Evolutionary conservation across 2,329 filamentous ascomycete genomes (phyloP).

Genomic region (Ascochyta rabiei): DNA sequence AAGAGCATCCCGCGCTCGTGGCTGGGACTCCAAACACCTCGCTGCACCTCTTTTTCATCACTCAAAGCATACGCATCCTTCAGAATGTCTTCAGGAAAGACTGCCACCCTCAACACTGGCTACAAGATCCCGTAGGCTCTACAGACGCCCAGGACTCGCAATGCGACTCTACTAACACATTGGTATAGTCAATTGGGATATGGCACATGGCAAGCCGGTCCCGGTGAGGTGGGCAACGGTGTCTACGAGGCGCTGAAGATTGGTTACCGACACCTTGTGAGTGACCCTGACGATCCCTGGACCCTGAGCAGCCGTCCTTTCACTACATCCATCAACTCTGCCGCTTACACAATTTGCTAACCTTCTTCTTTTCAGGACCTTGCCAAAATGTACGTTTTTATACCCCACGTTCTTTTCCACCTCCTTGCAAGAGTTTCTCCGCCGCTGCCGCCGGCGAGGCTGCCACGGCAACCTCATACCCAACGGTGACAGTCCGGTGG

Average conservation of each 20-base stretch:
- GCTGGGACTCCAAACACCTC: background rate
- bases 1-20: slow-evolving; percentile 11
- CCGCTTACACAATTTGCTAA: background rate
- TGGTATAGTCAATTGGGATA: slow-evolving; percentile 52
- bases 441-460: background rate
- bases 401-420: background rate
- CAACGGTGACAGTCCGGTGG: background rate
- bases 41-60: background rate
- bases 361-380: slow-evolving; percentile 44
- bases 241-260: slow-evolving; percentile 48
- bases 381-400: slow-evolving; percentile 37
- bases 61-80: slow-evolving; percentile 10
- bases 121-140: slow-evolving; percentile 57
- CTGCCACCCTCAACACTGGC: slow-evolving; percentile 39
- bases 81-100: slow-evolving; percentile 46
- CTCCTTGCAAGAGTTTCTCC: background rate
- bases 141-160: background rate
- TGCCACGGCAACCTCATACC: background rate
- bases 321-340: background rate
- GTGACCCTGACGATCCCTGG: slow-evolving; percentile 9
- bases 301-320: background rate
- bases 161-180: slow-evolving; percentile 8
- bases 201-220: slow-evolving; percentile 44
- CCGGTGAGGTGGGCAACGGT: slow-evolving; percentile 48
- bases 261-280: slow-evolving; percentile 44